Evolutionary conservation across 1,284 basidiomycete genomes (phyloP).

Genomic region (Sporisorium scitamineum): DNA sequence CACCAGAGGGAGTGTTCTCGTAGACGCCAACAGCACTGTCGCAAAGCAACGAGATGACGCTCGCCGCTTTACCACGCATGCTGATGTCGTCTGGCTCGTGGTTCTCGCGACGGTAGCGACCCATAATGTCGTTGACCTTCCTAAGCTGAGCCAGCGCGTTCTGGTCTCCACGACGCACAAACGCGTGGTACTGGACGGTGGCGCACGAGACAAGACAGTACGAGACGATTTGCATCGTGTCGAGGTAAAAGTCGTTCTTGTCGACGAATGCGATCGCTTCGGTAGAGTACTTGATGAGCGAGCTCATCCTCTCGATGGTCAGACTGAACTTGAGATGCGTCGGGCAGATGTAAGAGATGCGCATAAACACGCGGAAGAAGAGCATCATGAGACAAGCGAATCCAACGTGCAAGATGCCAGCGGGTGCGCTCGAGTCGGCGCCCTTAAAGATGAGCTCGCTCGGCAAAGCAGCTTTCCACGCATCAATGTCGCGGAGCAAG

Average conservation of each 20-base stretch:
- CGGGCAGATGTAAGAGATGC: slow-evolving; percentile 66
- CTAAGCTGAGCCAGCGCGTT: slow-evolving; percentile 47
- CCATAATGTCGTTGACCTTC: slow-evolving; percentile 48
- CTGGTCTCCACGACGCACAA: slow-evolving; percentile 57
- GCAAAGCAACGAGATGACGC: slow-evolving; percentile 89
- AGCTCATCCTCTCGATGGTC: slow-evolving; percentile 64
- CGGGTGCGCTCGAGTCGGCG: slow-evolving; percentile 44
- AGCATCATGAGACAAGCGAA: slow-evolving; percentile 62
- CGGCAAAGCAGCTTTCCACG: slow-evolving; percentile 58
- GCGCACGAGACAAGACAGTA: slow-evolving; percentile 66
- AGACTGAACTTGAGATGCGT: slow-evolving; percentile 63
- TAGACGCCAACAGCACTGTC: slow-evolving; percentile 72
- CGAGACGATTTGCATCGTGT: slow-evolving; percentile 61
- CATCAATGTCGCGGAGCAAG: slow-evolving; percentile 62
- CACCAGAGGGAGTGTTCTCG: slow-evolving; percentile 59
- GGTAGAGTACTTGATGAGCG: slow-evolving; percentile 52
- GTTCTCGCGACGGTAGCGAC: slow-evolving; percentile 53
- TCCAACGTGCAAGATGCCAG: slow-evolving; percentile 61
- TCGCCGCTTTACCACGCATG: slow-evolving; percentile 85
- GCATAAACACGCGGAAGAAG: slow-evolving; percentile 66
- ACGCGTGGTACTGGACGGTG: slow-evolving; percentile 64
- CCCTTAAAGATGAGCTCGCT: slow-evolving; percentile 53
- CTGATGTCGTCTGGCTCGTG: slow-evolving; percentile 72
- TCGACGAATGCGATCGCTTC: slow-evolving; percentile 63
- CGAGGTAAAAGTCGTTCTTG: slow-evolving; percentile 61